Percentiles rank a stretch among this genome's conserved stretches.
These are phyloP conservation scores for Leishmania major DNA, from an alignment of 208 protist species.

Conservation along the genomic window DNA sequence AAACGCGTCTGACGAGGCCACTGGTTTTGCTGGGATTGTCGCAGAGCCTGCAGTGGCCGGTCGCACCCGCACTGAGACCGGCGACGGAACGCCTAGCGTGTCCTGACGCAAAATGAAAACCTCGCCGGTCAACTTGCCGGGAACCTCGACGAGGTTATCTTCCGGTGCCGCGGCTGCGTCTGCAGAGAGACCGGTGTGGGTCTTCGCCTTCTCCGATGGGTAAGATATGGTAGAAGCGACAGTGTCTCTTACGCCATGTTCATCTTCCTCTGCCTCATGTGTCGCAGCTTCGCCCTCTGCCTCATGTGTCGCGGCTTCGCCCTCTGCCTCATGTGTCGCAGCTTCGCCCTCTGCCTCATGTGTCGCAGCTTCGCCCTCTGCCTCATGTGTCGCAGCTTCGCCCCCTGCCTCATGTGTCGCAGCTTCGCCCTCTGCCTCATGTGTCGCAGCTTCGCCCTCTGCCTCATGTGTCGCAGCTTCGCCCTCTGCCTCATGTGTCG, in stretches of 20 bases:
- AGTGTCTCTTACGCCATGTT: background rate
- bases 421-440: too few relatives aligned
- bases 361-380: background rate
- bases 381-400: background rate
- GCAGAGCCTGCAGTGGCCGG: background rate
- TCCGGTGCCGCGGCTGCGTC: background rate
- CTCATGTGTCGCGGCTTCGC: background rate
- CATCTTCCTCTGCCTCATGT: background rate
- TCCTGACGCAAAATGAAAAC: conserved; percentile 27
- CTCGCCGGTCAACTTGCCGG: conserved; percentile 20
- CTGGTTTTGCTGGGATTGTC: background rate
- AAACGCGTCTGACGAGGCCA: background rate
- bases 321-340: background rate
- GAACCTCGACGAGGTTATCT: conserved; percentile 13
- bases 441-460: background rate
- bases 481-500: too few relatives aligned
- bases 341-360: background rate
- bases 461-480: background rate
- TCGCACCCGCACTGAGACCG: conserved; percentile 4
- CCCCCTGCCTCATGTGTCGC: too few relatives aligned
- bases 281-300: background rate
- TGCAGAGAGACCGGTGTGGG: background rate
- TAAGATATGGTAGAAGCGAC: background rate
- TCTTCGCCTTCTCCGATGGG: background rate
- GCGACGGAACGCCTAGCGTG: background rate